Conservation (phyloP, 1,284 basidiomycete genomes). For the Austroboletus niveus region DNA sequence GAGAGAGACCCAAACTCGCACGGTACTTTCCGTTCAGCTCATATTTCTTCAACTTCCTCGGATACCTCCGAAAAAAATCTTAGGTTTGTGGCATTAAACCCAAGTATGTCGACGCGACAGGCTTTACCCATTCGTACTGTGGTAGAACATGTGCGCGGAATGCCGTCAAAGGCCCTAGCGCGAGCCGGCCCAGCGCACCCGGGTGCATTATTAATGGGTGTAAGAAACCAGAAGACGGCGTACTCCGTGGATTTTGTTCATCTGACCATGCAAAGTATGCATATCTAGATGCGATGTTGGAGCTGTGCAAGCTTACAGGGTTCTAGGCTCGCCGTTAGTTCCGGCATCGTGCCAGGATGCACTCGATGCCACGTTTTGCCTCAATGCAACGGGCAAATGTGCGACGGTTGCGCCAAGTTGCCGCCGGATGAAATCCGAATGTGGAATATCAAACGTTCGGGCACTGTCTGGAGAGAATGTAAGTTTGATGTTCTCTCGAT, state of each 20-base stretch:
- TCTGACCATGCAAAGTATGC: slow-evolving; percentile 52
- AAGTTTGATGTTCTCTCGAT: slow-evolving; percentile 20
- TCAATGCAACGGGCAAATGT: slow-evolving; percentile 26
- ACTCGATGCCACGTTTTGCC: slow-evolving; percentile 46
- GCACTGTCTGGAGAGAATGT: slow-evolving; percentile 37
- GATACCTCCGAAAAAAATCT: slow-evolving; percentile 1
- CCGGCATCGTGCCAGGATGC: slow-evolving; percentile 46
- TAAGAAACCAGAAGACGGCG: slow-evolving; percentile 44
- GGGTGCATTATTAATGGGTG: slow-evolving; percentile 48
- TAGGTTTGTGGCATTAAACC: slow-evolving; percentile 59
- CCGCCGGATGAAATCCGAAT: slow-evolving; percentile 26
- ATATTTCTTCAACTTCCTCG: not conserved
- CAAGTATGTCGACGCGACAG: slow-evolving; percentile 54
- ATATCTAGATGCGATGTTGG: slow-evolving; percentile 14
- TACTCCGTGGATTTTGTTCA: slow-evolving; percentile 53
- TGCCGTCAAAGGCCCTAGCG: slow-evolving; percentile 28
- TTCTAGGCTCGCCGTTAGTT: slow-evolving; percentile 49
- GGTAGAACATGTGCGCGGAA: slow-evolving; percentile 55
- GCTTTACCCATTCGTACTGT: slow-evolving; percentile 57
- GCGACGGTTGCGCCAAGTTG: slow-evolving; percentile 23
- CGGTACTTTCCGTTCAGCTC: slow-evolving; percentile 14
- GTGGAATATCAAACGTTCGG: slow-evolving; percentile 31
- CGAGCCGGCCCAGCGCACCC: slow-evolving; percentile 1
- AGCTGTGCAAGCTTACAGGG: slow-evolving; percentile 10
- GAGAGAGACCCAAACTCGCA: slow-evolving; percentile 10